Evolutionary conservation across 441 rosid genomes (phyloP), one percentile per base, ranked within the genome.

Genomic region (Melastoma candidum): DNA sequence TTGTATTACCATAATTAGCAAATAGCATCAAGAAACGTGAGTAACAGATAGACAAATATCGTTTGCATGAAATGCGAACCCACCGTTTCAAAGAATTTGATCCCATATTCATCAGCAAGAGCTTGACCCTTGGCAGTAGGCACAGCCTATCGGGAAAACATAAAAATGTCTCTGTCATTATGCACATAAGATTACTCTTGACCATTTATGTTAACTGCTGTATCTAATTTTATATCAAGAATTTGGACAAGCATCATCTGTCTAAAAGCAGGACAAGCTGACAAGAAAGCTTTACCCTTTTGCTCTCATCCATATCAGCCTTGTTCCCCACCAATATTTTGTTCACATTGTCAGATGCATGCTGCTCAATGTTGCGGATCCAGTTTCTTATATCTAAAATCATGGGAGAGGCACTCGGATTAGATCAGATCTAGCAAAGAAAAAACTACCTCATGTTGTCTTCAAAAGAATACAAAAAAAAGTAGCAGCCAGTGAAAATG

Each of bases 221-320:
- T 3, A 14, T 24, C 4, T 0, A 7, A 32, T 46, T 32, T 47
- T 14, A 14, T 27, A 41, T n/a, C 7, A 52, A 44, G 56, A 4
- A 1, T 26, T 52, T 13, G 24, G 26, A 17, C 36, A 36, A 52
- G 45, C 2, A 52, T 13, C 12, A 8, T 24, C 56, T 0, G 0
- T 17, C 22, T 17, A 17, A 17, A 17, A 52, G 14, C 45, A 36
- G 4, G 12, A 13, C 39, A 51, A 0, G n/a, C 56, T 3, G 11
- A 36, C 36, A 36, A 14, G 46, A 24, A 26, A 39, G 11, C 46
- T 49, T 26, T 72, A 80, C 86, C 81, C 86, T 80, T 76, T 78
- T 83, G 86, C 81, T 83, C 68, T 83, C 86, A 13, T 83, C 90
- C 90, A 83, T 83, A 50, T 83, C 90, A 51, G 90, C 90, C 68